A percentile compares a stretch with the other conserved stretches of the same genome.
These are phyloP conservation scores for Colletotrichum ledebouriae DNA, from an alignment of 2,329 filamentous ascomycete species.

Conservation along the genomic window DNA sequence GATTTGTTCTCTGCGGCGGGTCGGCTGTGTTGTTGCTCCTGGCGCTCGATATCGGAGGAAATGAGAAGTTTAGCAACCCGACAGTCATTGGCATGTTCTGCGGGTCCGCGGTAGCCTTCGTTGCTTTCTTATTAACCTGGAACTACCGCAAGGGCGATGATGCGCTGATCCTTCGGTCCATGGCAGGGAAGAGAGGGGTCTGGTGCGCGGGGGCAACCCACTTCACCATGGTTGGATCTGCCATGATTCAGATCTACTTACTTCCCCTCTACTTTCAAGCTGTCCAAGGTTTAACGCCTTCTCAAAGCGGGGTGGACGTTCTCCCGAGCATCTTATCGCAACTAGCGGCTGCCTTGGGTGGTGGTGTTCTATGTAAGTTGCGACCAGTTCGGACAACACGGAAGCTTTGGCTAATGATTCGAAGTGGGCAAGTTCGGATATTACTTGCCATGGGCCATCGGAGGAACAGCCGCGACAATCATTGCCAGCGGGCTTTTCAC, in stretches of 20 bases:
- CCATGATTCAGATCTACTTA: slow-evolving; percentile 46
- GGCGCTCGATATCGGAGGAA: slow-evolving; percentile 51
- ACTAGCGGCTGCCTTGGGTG: slow-evolving; percentile 43
- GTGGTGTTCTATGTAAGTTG: slow-evolving; percentile 46
- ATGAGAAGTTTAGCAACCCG: slow-evolving; percentile 47
- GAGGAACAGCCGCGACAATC: slow-evolving; percentile 30
- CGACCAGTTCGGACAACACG: background rate
- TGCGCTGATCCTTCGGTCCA: slow-evolving; percentile 45
- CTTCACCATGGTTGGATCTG: slow-evolving; percentile 47
- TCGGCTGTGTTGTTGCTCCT: slow-evolving; percentile 51
- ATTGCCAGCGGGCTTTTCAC: slow-evolving; percentile 42
- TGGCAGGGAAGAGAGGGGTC: slow-evolving; percentile 43
- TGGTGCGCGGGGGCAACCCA: slow-evolving; percentile 56
- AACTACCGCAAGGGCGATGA: slow-evolving; percentile 46
- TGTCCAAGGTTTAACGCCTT: slow-evolving; percentile 43
- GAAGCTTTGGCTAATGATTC: background rate
- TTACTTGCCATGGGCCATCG: slow-evolving; percentile 42
- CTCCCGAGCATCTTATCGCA: slow-evolving; percentile 49
- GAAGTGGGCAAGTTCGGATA: slow-evolving; percentile 41
- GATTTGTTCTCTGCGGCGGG: slow-evolving; percentile 48
- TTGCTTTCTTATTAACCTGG: slow-evolving; percentile 45
- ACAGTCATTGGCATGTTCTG: slow-evolving; percentile 45
- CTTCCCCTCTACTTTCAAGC: slow-evolving; percentile 56
- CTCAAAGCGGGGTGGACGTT: slow-evolving; percentile 52
- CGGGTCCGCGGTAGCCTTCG: slow-evolving; percentile 42